These are phyloP conservation scores for Yarrowia hollandica DNA, from an alignment of 805 yeast species.

Conservation along the genomic window DNA sequence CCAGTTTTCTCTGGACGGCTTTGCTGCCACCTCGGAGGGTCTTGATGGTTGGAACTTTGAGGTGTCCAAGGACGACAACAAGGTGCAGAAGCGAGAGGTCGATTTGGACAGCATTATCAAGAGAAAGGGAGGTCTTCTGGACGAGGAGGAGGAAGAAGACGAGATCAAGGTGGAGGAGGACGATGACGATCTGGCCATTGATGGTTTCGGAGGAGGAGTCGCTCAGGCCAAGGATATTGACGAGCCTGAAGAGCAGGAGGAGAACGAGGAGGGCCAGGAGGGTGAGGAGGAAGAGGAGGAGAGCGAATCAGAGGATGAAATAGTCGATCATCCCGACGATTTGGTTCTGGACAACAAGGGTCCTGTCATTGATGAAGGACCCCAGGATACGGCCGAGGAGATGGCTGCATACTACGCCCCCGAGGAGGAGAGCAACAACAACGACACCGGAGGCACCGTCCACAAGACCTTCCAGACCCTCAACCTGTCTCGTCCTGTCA, in stretches of 20 bases:
- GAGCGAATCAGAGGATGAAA: constrained; percentile 35
- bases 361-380: constrained; percentile 34
- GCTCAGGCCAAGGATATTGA: constrained; percentile 35
- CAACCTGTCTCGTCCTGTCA: constrained; percentile 83
- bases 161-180: constrained; percentile 44
- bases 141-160: constrained; percentile 46
- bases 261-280: constrained; percentile 39
- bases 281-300: constrained; percentile 38
- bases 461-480: constrained; percentile 73
- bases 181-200: constrained; percentile 46
- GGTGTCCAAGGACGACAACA: constrained; percentile 49
- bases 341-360: background rate
- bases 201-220: constrained; percentile 45
- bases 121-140: constrained; percentile 76
- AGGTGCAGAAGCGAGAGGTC: constrained; percentile 54
- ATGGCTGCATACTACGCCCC: constrained; percentile 75
- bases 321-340: constrained; percentile 11
- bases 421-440: constrained; percentile 48
- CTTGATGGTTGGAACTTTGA: constrained; percentile 86
- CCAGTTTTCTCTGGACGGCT: constrained; percentile 60
- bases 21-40: constrained; percentile 36
- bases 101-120: constrained; percentile 86
- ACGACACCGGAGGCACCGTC: constrained; percentile 51
- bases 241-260: constrained; percentile 39
- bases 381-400: constrained; percentile 64